A percentile compares a stretch with the other conserved stretches of the same genome.
phyloP scores from a whole-genome alignment of 805 yeast species.

The Candida manassasensis region DNA sequence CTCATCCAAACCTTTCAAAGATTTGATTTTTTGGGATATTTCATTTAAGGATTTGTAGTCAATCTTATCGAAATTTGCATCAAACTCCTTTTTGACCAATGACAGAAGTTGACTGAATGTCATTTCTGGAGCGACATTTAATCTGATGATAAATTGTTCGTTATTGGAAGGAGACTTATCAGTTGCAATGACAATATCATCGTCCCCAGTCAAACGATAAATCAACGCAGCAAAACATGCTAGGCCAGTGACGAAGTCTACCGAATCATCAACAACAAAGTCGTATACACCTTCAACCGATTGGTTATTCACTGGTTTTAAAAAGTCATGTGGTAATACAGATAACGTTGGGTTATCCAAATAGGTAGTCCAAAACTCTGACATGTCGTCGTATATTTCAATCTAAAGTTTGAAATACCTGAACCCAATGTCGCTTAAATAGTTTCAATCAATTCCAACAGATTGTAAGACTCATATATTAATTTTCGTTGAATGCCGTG shows the following conservation, averaged over 20 bases:
- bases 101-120: conserved; percentile 51
- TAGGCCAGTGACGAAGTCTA: conserved; percentile 48
- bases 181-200: conserved; percentile 84
- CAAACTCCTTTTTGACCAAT: conserved; percentile 40
- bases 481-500: background rate
- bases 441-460: background rate
- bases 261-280: conserved; percentile 9
- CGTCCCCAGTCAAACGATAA: conserved; percentile 87
- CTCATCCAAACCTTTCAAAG: conserved; percentile 45
- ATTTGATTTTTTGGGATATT: conserved; percentile 49
- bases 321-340: conserved; percentile 82
- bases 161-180: conserved; percentile 32
- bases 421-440: too few species aligned
- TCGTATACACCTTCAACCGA: conserved; percentile 56
- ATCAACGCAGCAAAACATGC: conserved; percentile 67
- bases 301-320: conserved; percentile 67
- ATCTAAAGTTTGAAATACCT: background rate
- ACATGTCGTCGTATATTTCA: conserved; percentile 6
- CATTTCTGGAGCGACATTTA: conserved; percentile 50
- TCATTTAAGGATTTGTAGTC: conserved; percentile 47
- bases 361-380: conserved; percentile 52
- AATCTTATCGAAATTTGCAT: conserved; percentile 30
- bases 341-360: conserved; percentile 81
- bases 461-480: background rate
- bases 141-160: conserved; percentile 56